Base-by-base conservation (phyloP, 83 land plant species). In the Larix sibirica region DNA sequence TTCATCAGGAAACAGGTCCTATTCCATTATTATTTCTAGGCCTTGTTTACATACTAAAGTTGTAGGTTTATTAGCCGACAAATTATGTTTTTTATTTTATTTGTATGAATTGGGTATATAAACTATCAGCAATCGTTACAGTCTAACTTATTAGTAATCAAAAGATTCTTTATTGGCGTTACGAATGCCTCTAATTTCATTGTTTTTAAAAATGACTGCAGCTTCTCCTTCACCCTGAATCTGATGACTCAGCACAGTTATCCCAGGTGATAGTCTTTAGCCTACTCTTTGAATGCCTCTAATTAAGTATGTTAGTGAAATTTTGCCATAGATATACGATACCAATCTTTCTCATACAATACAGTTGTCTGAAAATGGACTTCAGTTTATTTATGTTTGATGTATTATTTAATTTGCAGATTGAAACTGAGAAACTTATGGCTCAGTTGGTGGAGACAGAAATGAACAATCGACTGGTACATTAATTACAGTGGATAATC, bases 381-480 rank as follows among this genome's bases (percentile, higher is more conserved):
- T 75, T 47, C 23, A 12, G 50, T 75, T 75, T 75, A 10, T 65
- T 24, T 75, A 0, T 75, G 33, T 69, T 69, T 50, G 26, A 12
- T 75, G 26, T 75, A 50, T 69, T 75, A 75, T 75, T 75, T 16
- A 5, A 50, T 74, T 21, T 50, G 78, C 90, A 98, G 99, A 98
- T 98, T 88, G 99, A 98, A 87, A 98, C 96, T 31, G 99, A 98
- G 79, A 98, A 96, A 83, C 97, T 98, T 79, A 82, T 96, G 18
- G 98, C 97, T n/a, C 94, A 98, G 85, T 84, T 98, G 88, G 99
- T 98, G 76, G 99, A 98, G 75, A 87, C 86, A 36, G 99, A 98
- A 84, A 94, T 98, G 86, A 96, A 93, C 87, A 94, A 90, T 81
- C 83, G 99, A 28, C 18, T 83, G 92, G 99, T 96, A 90, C 40